Conservation (phyloP, 176 grass and related monocot genomes). For the Oryza meyeriana region DNA sequence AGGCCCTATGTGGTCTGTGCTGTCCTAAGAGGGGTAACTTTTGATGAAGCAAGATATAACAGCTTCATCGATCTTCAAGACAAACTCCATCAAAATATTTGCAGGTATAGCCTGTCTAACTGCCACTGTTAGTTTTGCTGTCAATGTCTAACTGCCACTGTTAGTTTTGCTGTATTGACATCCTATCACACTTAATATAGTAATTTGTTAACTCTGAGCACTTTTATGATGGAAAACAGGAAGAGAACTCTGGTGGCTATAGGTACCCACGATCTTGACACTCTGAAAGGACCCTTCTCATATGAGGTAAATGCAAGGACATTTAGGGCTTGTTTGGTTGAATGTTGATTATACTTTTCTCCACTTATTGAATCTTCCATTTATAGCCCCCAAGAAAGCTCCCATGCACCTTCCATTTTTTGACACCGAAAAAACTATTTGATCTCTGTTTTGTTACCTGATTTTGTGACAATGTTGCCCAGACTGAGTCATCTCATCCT, state of each 20-base stretch:
- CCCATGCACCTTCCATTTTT: background rate
- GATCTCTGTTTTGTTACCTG: background rate
- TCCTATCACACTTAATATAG: constrained; percentile 7
- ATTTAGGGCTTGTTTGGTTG: background rate
- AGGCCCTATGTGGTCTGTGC: constrained; percentile 90
- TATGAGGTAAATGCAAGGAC: constrained; percentile 64
- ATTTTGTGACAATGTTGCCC: background rate
- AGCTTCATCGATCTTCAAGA: constrained; percentile 99
- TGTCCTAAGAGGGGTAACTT: constrained; percentile 81
- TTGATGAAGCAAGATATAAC: constrained; percentile 89
- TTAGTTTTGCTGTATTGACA: constrained; percentile 14
- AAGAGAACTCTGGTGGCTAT: constrained; percentile 95
- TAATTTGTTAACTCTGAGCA: constrained; percentile 16
- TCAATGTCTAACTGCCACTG: background rate
- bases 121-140: background rate
- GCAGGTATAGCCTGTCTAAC: constrained; percentile 55
- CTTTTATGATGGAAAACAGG: constrained; percentile 38
- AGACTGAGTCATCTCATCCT: constrained; percentile 22
- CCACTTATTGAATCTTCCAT: background rate
- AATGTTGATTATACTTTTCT: constrained; percentile 16
- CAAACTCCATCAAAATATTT: constrained; percentile 99
- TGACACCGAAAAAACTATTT: background rate
- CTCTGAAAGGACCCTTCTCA: constrained; percentile 73
- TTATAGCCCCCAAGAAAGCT: constrained; percentile 5
- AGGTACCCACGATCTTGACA: constrained; percentile 96